Evolutionary conservation across 768 basidiomycete genomes (phyloP).

Genomic region (Crepidotus variabilis): DNA sequence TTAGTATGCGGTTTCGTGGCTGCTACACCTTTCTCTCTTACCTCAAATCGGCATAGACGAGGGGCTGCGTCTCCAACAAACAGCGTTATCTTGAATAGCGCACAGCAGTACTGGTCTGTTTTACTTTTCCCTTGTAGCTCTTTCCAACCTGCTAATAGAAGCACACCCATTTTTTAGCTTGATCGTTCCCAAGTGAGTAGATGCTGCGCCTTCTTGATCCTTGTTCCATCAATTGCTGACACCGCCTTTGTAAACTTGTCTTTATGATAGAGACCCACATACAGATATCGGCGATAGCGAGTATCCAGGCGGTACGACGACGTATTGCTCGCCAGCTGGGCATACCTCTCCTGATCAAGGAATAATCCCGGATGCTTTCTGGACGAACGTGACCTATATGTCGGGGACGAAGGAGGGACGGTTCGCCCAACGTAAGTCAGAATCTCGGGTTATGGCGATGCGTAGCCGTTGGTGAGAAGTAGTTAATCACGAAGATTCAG

Average conservation of each 20-base stretch:
- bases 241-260: constrained; percentile 9
- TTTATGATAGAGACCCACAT: constrained; percentile 31
- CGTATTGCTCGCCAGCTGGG: constrained; percentile 46
- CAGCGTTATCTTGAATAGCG: constrained; percentile 43
- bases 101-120: constrained; percentile 42
- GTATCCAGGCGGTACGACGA: constrained; percentile 50
- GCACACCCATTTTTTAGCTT: constrained; percentile 24
- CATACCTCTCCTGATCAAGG: constrained; percentile 40
- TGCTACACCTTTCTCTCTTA: constrained; percentile 9
- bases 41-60: background rate
- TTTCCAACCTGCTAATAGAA: background rate
- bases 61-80: constrained; percentile 29
- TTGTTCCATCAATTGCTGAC: background rate
- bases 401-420: constrained; percentile 37
- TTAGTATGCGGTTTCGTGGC: background rate
- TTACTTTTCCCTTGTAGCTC: background rate
- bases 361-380: constrained; percentile 41
- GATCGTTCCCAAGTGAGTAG: constrained; percentile 41
- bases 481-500: constrained; percentile 21
- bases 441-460: too few species aligned
- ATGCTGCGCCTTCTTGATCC: too few species aligned
- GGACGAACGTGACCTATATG: constrained; percentile 45
- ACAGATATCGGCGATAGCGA: constrained; percentile 57
- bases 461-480: too few species aligned
- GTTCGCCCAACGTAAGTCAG: constrained; percentile 41